A percentile compares a stretch with the other conserved stretches of the same genome.
phyloP scores from a whole-genome alignment of 257 asterid genomes.

The Vinca minor region DNA sequence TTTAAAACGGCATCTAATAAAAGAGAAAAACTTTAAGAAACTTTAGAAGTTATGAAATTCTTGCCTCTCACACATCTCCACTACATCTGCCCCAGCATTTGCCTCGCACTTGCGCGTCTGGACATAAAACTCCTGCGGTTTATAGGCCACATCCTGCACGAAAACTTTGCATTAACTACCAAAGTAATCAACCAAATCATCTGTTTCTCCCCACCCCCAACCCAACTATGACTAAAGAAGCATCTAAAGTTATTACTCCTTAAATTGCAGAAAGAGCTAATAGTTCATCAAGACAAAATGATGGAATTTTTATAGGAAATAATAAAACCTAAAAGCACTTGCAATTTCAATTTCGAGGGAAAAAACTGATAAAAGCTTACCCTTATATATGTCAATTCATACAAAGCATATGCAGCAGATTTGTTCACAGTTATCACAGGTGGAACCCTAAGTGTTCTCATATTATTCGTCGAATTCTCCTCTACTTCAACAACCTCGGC shows the following conservation, averaged over 20 bases:
- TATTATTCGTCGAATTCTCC: constrained; percentile 64
- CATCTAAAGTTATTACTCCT: background rate
- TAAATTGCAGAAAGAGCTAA: background rate
- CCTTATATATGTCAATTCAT: constrained; percentile 68
- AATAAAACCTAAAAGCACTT: background rate
- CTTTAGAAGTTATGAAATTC: constrained; percentile 12
- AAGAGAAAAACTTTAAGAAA: background rate
- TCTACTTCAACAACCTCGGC: constrained; percentile 96
- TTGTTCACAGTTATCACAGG: constrained; percentile 78
- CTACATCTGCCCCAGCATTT: constrained; percentile 73
- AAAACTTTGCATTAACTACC: constrained; percentile 2
- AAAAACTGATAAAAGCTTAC: constrained; percentile 30
- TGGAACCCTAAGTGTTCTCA: constrained; percentile 73
- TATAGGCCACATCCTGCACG: constrained; percentile 80
- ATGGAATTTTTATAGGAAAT: background rate
- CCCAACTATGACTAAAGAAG: background rate
- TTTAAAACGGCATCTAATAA: background rate
- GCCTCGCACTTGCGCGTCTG: constrained; percentile 77
- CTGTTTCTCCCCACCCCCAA: background rate
- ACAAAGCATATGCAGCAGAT: constrained; percentile 75
- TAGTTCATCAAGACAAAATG: background rate
- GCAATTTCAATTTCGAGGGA: background rate
- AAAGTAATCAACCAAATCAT: background rate
- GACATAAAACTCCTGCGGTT: constrained; percentile 77
- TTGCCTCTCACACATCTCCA: constrained; percentile 81